Percentiles rank a stretch among this genome's conserved stretches.
Evolutionary conservation across 1,139 yeast species (phyloP).

Genomic region (Candida sp.): DNA sequence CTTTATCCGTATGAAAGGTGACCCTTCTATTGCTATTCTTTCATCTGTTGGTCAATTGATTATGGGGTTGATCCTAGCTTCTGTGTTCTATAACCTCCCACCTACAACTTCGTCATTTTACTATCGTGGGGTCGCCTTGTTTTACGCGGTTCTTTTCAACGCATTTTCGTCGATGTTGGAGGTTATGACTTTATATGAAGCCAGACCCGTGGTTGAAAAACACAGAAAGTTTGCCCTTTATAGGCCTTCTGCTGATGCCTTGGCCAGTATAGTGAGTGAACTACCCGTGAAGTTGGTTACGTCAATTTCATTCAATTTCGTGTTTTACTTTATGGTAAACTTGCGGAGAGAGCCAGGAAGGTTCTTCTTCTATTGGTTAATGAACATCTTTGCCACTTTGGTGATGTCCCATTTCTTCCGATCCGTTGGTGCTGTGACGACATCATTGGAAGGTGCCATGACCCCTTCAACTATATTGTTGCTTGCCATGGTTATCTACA

Average conservation of each 20-base stretch:
- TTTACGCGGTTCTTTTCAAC: conserved; percentile 60
- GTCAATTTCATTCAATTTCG: conserved; percentile 47
- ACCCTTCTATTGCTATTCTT: conserved; percentile 32
- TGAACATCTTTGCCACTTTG: conserved; percentile 45
- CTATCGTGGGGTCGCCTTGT: conserved; percentile 59
- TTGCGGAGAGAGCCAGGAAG: conserved; percentile 60
- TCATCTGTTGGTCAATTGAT: conserved; percentile 27
- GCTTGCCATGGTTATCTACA: conserved; percentile 54
- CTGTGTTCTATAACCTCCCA: conserved; percentile 56
- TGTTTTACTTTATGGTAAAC: conserved; percentile 61
- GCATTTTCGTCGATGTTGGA: conserved; percentile 63
- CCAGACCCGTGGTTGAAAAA: conserved; percentile 64
- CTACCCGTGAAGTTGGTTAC: conserved; percentile 56
- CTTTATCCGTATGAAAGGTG: conserved; percentile 30
- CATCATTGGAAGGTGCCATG: conserved; percentile 59
- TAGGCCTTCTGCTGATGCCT: conserved; percentile 67
- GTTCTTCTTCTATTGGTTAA: conserved; percentile 57
- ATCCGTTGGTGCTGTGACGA: conserved; percentile 60
- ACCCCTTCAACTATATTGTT: conserved; percentile 62
- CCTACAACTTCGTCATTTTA: conserved; percentile 54
- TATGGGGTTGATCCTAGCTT: conserved; percentile 43
- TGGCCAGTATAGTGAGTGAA: conserved; percentile 60
- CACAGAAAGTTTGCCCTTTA: conserved; percentile 67
- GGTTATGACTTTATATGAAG: conserved; percentile 57
- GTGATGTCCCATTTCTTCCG: conserved; percentile 63